A percentile compares a stretch with the other conserved stretches of the same genome.
These are phyloP conservation scores for Begonia peltatifolia DNA, from an alignment of 306 rosid species.

Conservation along the genomic window DNA sequence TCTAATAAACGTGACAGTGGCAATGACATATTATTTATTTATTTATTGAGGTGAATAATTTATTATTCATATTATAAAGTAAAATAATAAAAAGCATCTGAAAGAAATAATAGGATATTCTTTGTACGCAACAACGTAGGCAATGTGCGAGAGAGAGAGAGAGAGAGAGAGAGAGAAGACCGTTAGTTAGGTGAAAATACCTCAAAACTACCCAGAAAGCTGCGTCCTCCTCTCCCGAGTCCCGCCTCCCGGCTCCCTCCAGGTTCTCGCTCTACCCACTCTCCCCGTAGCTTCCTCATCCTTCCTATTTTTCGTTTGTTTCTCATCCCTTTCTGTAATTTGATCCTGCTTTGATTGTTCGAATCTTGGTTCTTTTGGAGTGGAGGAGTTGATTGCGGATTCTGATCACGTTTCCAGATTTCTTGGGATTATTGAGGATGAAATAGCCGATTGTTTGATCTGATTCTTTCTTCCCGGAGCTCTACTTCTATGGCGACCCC, in stretches of 20 bases:
- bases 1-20: no score
- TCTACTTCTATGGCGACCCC: conserved; percentile 14
- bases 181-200: conserved; percentile 12
- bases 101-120: background rate
- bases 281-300: background rate
- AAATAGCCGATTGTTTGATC: conserved; percentile 15
- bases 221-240: background rate
- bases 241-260: background rate
- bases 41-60: no score
- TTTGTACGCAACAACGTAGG: no score
- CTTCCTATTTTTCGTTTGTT: background rate
- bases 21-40: no score
- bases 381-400: background rate
- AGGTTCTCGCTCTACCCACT: background rate
- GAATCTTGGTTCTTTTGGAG: background rate
- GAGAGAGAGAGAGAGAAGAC: conserved; percentile 9
- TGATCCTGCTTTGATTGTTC: background rate
- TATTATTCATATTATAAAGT: no score
- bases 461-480: conserved; percentile 7
- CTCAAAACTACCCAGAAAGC: background rate
- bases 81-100: background rate
- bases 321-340: no score
- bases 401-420: background rate
- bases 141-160: background rate
- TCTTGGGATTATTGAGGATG: conserved; percentile 11